phyloP scores from a whole-genome alignment of 179 eudicot genomes.

The Silene noctiflora region DNA sequence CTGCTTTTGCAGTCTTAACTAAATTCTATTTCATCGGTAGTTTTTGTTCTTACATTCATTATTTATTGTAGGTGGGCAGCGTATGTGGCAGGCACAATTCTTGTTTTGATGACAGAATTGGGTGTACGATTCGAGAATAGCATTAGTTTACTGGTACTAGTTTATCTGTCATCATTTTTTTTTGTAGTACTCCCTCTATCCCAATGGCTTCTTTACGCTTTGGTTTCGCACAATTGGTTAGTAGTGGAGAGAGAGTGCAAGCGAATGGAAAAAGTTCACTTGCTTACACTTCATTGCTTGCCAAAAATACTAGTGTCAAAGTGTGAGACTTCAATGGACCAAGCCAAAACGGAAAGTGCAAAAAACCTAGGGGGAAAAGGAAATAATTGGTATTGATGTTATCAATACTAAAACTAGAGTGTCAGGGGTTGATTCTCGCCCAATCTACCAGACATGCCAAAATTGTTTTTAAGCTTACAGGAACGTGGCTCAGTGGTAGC shows the following conservation, averaged over 20 bases:
- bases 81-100: conserved; percentile 95
- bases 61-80: conserved; percentile 83
- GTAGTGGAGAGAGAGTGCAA: background rate
- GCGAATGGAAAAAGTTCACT: background rate
- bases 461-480: background rate
- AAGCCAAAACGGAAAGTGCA: background rate
- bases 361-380: too few species aligned
- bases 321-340: background rate
- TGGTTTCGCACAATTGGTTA: background rate
- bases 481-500: background rate
- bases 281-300: background rate
- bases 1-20: conserved; percentile 15
- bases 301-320: background rate
- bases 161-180: background rate
- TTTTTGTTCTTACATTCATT: background rate
- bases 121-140: conserved; percentile 78
- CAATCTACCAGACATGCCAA: background rate
- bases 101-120: conserved; percentile 91
- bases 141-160: conserved; percentile 84
- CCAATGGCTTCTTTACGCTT: background rate
- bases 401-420: background rate
- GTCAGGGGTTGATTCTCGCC: background rate
- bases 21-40: background rate
- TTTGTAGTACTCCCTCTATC: background rate
- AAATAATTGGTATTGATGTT: background rate